These are phyloP conservation scores for Termitomyces heimii DNA, from an alignment of 768 basidiomycete genomes.

Conservation along the genomic window DNA sequence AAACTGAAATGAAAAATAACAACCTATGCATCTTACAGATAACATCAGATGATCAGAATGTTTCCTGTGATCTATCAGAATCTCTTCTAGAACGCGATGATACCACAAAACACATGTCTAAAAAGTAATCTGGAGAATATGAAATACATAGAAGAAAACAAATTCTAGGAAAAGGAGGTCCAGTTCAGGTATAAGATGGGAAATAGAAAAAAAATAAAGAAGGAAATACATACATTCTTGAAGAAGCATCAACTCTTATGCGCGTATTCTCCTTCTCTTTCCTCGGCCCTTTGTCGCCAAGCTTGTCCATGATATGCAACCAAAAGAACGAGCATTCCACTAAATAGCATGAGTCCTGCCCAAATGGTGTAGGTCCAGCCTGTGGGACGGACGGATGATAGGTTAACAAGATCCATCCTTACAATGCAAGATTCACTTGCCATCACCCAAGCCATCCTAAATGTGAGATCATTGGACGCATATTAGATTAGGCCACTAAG, in stretches of 20 bases:
- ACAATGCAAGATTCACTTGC: conserved; percentile 23
- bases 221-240: not conserved
- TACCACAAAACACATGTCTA: not conserved
- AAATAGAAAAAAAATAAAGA: not conserved
- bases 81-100: not conserved
- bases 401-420: not conserved
- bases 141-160: not conserved
- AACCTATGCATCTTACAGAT: too few species aligned
- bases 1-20: too few species aligned
- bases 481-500: not conserved
- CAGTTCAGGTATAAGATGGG: not conserved
- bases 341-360: conserved; percentile 41
- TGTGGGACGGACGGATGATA: conserved; percentile 14
- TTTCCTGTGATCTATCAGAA: not conserved
- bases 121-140: not conserved
- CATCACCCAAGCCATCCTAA: conserved; percentile 69
- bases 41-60: not conserved
- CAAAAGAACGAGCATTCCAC: conserved; percentile 49
- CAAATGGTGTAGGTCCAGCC: conserved; percentile 71
- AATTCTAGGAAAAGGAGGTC: not conserved
- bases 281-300: conserved; percentile 53
- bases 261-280: conserved; percentile 24
- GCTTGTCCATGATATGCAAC: conserved; percentile 50
- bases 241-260: not conserved
- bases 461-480: not conserved